Base-by-base conservation (phyloP, 257 asterid genomes). In the Coffea eugenioides region DNA sequence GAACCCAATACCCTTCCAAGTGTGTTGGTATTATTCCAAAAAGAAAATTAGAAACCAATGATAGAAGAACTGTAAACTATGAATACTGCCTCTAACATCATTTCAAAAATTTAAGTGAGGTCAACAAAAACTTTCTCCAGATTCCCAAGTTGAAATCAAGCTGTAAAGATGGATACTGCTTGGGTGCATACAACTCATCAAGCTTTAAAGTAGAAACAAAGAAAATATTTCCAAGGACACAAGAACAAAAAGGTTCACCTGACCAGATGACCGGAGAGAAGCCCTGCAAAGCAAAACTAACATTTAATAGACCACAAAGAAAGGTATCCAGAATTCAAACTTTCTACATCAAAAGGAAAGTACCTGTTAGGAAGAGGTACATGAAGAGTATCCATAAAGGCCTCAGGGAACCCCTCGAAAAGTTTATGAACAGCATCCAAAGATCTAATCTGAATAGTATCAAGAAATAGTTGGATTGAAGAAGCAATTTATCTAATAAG, bases 381-480 rank as follows among this genome's bases (percentile, higher is more conserved):
- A 48, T 92, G 97, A 81, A 95, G 92, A 62, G 92, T 94, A 67
- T 91, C 85, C 98, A 92, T 92, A 86, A 95, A 95, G 81, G 98
- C 99, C 56, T 85, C 86, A 9, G 99, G 99, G 85, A 91, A 95
- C 81, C 90, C 89, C 87, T 95, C 99, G 85, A 95, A 95, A 84
- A 85, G 98, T 83, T 87, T 94, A 80, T 95, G 99, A 78, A 95
- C 97, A 81, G 98, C 92, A 81, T 91, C 98, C 78, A 95, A 86
- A 61, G 99, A 93, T 87, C 98, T 88, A 89, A 95, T 95, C 99
- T 95, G 96, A 84, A 86, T 62, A 81, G 69, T 79, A 88, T 76
- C 76, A 59, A 78, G 83, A 82, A 65, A 41, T 65, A 79, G 62
- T 31, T 45, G 34, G 34, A 31, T 31, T 31, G 34, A 31, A 31